Conservation (phyloP, 345 rosid genomes). For the Citrus sp. region DNA sequence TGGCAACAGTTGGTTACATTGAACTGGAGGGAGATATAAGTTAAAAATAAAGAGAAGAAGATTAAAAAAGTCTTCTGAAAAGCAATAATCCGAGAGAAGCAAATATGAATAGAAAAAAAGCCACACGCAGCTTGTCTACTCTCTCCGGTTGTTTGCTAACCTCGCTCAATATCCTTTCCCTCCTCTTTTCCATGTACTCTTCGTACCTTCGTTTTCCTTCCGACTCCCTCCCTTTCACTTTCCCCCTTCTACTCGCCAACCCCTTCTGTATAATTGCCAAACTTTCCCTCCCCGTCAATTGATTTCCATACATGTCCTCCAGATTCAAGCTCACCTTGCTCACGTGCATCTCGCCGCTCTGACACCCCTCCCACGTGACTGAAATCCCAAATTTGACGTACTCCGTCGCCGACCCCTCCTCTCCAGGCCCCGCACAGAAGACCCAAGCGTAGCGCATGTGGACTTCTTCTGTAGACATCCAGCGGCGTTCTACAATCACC, state of each 20-base stretch:
- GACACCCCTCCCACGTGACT: conserved; percentile 47
- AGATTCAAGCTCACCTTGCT: conserved; percentile 58
- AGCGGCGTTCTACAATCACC: conserved; percentile 59
- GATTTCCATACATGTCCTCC: conserved; percentile 69
- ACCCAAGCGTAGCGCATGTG: conserved; percentile 46
- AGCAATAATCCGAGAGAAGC: conserved; percentile 28
- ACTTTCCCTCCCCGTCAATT: conserved; percentile 60
- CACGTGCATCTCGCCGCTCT: conserved; percentile 58
- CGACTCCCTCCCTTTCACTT: conserved; percentile 19
- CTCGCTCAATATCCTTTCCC: conserved; percentile 43
- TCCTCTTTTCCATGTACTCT: conserved; percentile 47
- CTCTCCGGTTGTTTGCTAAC: conserved; percentile 32
- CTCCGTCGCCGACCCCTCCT: conserved; percentile 29
- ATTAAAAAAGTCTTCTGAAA: conserved; percentile 17
- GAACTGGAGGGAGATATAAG: too few relatives aligned
- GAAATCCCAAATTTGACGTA: conserved; percentile 41
- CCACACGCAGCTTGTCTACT: conserved; percentile 48
- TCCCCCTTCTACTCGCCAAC: conserved; percentile 50
- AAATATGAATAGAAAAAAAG: conserved; percentile 35
- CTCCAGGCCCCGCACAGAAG: conserved; percentile 14
- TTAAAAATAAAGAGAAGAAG: too few relatives aligned
- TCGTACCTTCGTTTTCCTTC: conserved; percentile 36
- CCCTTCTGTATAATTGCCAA: conserved; percentile 40
- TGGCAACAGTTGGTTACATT: too few relatives aligned
- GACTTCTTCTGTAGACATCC: conserved; percentile 64